A percentile compares a stretch with the other conserved stretches of the same genome.
Evolutionary conservation across 768 basidiomycete species (phyloP).

Genomic region (Hypsizygus marmoreus): DNA sequence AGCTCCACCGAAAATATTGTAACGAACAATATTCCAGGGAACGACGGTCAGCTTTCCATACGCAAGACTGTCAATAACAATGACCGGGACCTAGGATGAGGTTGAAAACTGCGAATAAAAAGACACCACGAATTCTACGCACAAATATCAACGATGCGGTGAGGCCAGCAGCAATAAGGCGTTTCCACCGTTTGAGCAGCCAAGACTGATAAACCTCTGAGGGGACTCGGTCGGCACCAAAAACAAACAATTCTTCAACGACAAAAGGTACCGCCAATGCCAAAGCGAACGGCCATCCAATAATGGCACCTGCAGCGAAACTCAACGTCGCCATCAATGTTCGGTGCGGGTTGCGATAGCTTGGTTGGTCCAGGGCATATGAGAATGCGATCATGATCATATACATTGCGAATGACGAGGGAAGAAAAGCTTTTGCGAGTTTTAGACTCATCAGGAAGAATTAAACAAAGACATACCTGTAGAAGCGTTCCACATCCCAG

Average conservation of each 20-base stretch:
- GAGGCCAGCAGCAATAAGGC: conserved; percentile 54
- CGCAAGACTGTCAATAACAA: conserved; percentile 80
- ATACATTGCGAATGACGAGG: conserved; percentile 96
- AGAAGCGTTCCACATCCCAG: conserved; percentile 95
- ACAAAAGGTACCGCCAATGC: conserved; percentile 88
- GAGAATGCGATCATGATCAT: conserved; percentile 78
- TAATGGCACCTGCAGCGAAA: conserved; percentile 81
- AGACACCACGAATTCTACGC: conserved; percentile 28
- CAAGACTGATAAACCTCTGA: conserved; percentile 48
- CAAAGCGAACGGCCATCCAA: conserved; percentile 97
- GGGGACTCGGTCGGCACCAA: conserved; percentile 65
- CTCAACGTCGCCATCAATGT: conserved; percentile 66
- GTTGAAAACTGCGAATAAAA: conserved; percentile 1
- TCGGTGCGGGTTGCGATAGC: conserved; percentile 49
- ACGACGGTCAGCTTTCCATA: conserved; percentile 81
- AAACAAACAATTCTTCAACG: conserved; percentile 84
- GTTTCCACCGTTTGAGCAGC: conserved; percentile 61
- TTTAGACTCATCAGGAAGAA: conserved; percentile 8
- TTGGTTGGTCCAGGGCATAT: conserved; percentile 62
- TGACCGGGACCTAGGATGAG: conserved; percentile 72
- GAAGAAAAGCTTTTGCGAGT: conserved; percentile 73
- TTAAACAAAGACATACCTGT: conserved; percentile 52
- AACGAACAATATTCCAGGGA: conserved; percentile 91
- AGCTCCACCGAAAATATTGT: conserved; percentile 86
- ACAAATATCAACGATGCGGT: conserved; percentile 67